phyloP scores from a whole-genome alignment of 2,329 filamentous ascomycete species.

The Boeremia lycopersici region DNA sequence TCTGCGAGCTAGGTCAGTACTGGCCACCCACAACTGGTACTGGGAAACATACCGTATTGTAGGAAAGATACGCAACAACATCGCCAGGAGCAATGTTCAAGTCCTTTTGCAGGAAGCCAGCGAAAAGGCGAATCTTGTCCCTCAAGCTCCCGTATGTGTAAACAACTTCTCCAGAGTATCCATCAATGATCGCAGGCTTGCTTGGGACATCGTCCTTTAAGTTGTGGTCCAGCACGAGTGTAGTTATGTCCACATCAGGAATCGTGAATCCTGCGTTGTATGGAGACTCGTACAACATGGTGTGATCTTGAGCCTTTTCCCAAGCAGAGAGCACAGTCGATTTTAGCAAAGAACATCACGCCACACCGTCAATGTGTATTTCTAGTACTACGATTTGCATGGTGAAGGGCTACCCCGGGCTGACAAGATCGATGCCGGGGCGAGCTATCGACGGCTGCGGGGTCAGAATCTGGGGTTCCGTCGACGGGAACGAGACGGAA shows the following conservation, averaged over 20 bases:
- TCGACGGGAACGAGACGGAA: too few species aligned
- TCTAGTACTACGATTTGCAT: too few species aligned
- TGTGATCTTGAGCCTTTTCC: too few species aligned
- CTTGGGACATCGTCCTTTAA: neutral
- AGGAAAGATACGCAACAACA: neutral
- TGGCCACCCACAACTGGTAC: neutral
- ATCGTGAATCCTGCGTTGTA: neutral
- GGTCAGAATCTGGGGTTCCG: too few species aligned
- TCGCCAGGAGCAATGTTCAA: neutral
- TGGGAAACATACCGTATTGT: neutral
- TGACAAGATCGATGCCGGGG: too few species aligned
- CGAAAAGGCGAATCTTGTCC: neutral
- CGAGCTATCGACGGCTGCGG: too few species aligned
- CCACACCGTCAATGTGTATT: too few species aligned
- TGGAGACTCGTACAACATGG: too few species aligned
- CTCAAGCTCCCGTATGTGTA: neutral
- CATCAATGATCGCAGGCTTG: neutral
- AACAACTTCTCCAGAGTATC: neutral
- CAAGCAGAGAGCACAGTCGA: too few species aligned
- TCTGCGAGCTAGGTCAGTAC: neutral
- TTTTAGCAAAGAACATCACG: too few species aligned
- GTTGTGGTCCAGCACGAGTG: neutral
- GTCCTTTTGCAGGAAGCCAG: neutral
- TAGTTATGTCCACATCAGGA: neutral
- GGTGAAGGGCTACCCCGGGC: too few species aligned